A percentile compares a stretch with the other conserved stretches of the same genome.
phyloP scores from a whole-genome alignment of 1,284 basidiomycete species.

The Boletus smithii region DNA sequence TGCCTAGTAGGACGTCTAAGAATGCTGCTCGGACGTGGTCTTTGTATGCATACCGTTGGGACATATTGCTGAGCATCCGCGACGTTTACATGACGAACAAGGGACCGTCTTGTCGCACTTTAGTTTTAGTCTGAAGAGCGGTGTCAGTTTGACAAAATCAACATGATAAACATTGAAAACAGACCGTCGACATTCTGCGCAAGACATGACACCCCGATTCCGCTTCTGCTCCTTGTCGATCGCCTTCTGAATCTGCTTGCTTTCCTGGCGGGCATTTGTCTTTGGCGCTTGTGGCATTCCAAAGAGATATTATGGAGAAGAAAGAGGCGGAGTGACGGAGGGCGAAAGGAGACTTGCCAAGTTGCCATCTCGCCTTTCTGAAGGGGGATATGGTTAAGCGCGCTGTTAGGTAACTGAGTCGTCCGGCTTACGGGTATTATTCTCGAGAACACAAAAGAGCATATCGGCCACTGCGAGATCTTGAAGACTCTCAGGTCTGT shows the following conservation, averaged over 20 bases:
- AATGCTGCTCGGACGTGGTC: neutral
- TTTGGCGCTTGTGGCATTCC: constrained; percentile 32
- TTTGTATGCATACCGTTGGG: constrained; percentile 52
- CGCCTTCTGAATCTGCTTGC: constrained; percentile 32
- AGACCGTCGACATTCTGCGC: constrained; percentile 69
- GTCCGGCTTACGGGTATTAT: neutral
- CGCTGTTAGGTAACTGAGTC: constrained; percentile 27
- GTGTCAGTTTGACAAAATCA: neutral
- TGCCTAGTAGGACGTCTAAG: constrained; percentile 30
- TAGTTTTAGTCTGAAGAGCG: constrained; percentile 55
- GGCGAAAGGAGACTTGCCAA: neutral
- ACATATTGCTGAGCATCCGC: constrained; percentile 72
- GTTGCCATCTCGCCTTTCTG: constrained; percentile 2
- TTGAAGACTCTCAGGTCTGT: neutral
- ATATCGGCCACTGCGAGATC: neutral
- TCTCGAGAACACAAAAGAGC: no score
- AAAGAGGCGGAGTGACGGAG: neutral
- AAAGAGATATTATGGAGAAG: neutral
- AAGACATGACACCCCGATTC: constrained; percentile 64
- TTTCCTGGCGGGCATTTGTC: constrained; percentile 28
- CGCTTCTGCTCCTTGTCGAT: constrained; percentile 57
- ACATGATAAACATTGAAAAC: constrained; percentile 16
- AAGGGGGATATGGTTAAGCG: neutral
- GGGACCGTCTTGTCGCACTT: constrained; percentile 77
- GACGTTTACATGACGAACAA: constrained; percentile 69